Evolutionary conservation across 352 stramenopile genomes (phyloP), one percentile per base, ranked within the genome.

Genomic region (Peronospora destructor): DNA sequence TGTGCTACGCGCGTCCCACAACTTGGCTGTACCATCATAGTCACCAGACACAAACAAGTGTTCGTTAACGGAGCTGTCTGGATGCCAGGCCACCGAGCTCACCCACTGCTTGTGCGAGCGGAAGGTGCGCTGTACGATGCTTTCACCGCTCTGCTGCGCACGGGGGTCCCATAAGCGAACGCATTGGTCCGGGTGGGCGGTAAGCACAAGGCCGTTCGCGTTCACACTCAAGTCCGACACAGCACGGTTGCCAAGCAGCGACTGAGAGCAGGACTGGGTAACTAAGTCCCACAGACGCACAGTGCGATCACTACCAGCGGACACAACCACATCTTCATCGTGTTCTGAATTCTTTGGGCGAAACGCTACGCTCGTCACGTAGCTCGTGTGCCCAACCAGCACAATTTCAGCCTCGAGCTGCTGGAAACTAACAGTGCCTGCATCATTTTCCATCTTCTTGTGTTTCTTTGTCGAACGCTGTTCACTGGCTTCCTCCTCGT

Each of bases 71-170:
- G 65, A 56, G 50, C 53, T 71, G 36, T 63, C 42, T 30, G 73
- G 64, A 49, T 89, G 73, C 80, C 80, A 93, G 11, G 65, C 60
- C 14, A 90, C 78, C 6, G 72, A 73, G 48, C 73, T 91, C 19
- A 93, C 80, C 83, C 83, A 93, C 56, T 87, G 64, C 59, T 79
- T 85, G 65, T 93, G 83, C 51, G 80, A 93, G 46, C 79, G 71
- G 63, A 91, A 91, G 23, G 77, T 93, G 46, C 68, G 62, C 64
- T 91, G 76, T 26, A 93, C 72, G 43, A 87, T 53, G 56, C 59
- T 87, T 39, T 90, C 79, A 28, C 83, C 80, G 6, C 62, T 64
- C 48, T 87, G 68, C 38, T 71, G 70, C 2, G 77, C 77, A 26
- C 78, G 74, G 13, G 80, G 79, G 53, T 93, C 80, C 80, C 80